These are phyloP conservation scores for Blastobotrys americana DNA, from an alignment of 805 yeast genomes.

Conservation along the genomic window DNA sequence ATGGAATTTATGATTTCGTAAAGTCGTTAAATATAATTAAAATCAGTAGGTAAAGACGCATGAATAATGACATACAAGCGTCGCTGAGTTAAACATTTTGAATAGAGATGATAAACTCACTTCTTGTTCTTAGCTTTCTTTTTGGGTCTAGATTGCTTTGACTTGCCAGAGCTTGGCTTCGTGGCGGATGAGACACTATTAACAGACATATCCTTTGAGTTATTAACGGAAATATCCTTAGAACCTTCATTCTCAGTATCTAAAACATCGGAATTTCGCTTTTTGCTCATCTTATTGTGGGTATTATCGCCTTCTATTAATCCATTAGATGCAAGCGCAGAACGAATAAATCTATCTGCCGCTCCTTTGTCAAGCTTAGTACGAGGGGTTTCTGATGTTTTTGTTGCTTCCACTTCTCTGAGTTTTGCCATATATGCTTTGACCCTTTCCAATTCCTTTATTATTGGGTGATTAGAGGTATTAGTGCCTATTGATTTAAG, in stretches of 20 bases:
- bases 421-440: constrained; percentile 60
- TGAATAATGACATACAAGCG: too few relatives aligned
- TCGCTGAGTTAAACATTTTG: too few relatives aligned
- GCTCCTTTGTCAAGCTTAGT: constrained; percentile 30
- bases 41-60: too few relatives aligned
- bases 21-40: too few relatives aligned
- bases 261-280: constrained; percentile 1
- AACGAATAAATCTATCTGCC: constrained; percentile 42
- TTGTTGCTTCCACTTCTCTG: constrained; percentile 28
- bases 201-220: too few relatives aligned
- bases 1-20: too few relatives aligned
- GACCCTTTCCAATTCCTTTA: constrained; percentile 59
- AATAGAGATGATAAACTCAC: too few relatives aligned
- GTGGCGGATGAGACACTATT: too few relatives aligned
- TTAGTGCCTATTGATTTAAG: constrained; percentile 53
- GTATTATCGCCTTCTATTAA: constrained; percentile 1
- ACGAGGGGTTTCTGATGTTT: constrained; percentile 1
- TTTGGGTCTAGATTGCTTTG: too few relatives aligned
- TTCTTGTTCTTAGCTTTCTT: too few relatives aligned
- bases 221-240: not conserved
- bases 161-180: too few relatives aligned
- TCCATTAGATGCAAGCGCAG: constrained; percentile 34
- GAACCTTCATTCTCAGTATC: not conserved
- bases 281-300: constrained; percentile 3
- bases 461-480: constrained; percentile 51